phyloP scores from a whole-genome alignment of 2,329 filamentous ascomycete species.

The Chaetomiaceae sp. region DNA sequence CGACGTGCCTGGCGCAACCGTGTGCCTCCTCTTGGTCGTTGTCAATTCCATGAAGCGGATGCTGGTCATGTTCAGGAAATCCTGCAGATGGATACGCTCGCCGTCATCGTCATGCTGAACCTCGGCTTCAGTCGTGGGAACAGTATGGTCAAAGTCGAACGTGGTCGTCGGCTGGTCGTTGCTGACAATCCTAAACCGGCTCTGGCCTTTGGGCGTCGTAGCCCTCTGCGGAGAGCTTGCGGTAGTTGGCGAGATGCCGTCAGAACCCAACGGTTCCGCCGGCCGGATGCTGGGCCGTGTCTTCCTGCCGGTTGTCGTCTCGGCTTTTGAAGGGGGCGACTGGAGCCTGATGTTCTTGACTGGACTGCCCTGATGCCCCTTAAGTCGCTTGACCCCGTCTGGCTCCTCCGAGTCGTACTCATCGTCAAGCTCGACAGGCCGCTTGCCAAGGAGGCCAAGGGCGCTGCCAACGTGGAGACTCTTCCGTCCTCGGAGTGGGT shows the following conservation, averaged over 20 bases:
- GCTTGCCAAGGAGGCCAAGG: slow-evolving; percentile 67
- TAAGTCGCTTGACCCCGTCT: slow-evolving; percentile 64
- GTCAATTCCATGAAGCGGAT: slow-evolving; percentile 98
- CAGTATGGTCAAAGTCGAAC: slow-evolving; percentile 41
- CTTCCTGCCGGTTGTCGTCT: slow-evolving; percentile 58
- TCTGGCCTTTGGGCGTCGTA: slow-evolving; percentile 54
- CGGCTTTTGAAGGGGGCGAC: slow-evolving; percentile 63
- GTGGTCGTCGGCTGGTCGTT: slow-evolving; percentile 43
- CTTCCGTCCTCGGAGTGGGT: slow-evolving; percentile 61
- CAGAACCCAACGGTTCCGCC: slow-evolving; percentile 37
- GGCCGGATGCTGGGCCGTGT: slow-evolving; percentile 47
- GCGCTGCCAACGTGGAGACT: slow-evolving; percentile 73
- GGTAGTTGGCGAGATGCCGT: slow-evolving; percentile 39
- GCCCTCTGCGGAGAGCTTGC: slow-evolving; percentile 46
- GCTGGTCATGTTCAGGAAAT: slow-evolving; percentile 91
- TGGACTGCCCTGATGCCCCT: slow-evolving; percentile 67
- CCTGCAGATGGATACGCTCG: slow-evolving; percentile 74
- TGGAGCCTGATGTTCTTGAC: slow-evolving; percentile 71
- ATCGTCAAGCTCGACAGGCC: slow-evolving; percentile 65
- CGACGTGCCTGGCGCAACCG: slow-evolving; percentile 56
- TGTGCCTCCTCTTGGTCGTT: slow-evolving; percentile 90
- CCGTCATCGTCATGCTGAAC: slow-evolving; percentile 48
- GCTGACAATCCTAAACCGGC: slow-evolving; percentile 51
- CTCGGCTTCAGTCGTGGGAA: slow-evolving; percentile 39
- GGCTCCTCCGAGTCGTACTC: slow-evolving; percentile 60